phyloP scores from a whole-genome alignment of 2,329 filamentous ascomycete genomes.

The Sporothrix luriei region DNA sequence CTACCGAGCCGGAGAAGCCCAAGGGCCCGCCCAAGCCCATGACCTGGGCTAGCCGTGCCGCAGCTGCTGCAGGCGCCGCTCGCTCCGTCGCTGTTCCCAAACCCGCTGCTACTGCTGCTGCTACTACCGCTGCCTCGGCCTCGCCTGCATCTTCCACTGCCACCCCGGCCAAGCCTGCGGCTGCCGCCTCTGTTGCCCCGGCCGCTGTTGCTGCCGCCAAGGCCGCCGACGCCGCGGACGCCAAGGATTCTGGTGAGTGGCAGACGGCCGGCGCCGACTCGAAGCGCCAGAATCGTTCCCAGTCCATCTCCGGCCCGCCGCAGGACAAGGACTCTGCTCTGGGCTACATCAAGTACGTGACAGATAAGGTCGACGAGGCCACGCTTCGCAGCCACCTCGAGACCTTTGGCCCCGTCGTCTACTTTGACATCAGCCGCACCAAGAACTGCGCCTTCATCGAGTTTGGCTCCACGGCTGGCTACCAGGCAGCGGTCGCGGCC shows the following conservation, averaged over 20 bases:
- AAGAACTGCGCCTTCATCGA: constrained; percentile 99
- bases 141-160: constrained; percentile 59
- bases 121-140: constrained; percentile 55
- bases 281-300: constrained; percentile 78
- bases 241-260: constrained; percentile 72
- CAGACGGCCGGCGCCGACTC: constrained; percentile 83
- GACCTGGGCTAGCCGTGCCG: constrained; percentile 73
- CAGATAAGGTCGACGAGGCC: constrained; percentile 77
- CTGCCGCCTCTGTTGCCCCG: constrained; percentile 53
- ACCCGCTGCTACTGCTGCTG: constrained; percentile 60
- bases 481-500: constrained; percentile 76
- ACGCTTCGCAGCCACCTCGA: constrained; percentile 71
- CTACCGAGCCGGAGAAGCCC: constrained; percentile 51
- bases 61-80: constrained; percentile 60
- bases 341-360: constrained; percentile 95
- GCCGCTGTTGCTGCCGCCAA: constrained; percentile 39
- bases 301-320: constrained; percentile 62
- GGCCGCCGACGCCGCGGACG: constrained; percentile 36
- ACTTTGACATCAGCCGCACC: constrained; percentile 76
- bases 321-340: constrained; percentile 74
- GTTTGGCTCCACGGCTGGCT: constrained; percentile 78
- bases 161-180: constrained; percentile 41
- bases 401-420: constrained; percentile 69
- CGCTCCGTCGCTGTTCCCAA: constrained; percentile 59
- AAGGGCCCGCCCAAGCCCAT: constrained; percentile 61